Evolutionary conservation across 495 filamentous ascomycete genomes (phyloP).

Genomic region (Penicillium nucicola): DNA sequence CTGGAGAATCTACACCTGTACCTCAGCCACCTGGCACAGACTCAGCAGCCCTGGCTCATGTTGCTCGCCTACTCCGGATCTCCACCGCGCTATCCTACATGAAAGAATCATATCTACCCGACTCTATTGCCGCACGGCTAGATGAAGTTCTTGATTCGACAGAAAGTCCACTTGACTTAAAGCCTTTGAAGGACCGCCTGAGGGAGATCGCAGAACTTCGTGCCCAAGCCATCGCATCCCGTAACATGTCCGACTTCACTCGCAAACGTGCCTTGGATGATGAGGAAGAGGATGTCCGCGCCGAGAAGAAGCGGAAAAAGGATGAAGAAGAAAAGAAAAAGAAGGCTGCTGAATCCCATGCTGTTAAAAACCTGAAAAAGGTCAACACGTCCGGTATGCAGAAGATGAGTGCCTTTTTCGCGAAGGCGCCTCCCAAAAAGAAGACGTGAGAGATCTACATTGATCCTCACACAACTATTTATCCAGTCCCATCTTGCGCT

Average conservation of each 20-base stretch:
- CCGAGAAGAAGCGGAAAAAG: slow-evolving; percentile 61
- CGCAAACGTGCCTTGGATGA: slow-evolving; percentile 69
- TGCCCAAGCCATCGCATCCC: slow-evolving; percentile 62
- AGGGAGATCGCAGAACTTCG: slow-evolving; percentile 60
- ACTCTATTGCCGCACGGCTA: slow-evolving; percentile 46
- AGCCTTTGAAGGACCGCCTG: slow-evolving; percentile 64
- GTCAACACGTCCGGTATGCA: slow-evolving; percentile 90
- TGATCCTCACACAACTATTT: neutral
- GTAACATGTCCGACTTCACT: slow-evolving; percentile 67
- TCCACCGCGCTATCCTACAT: slow-evolving; percentile 76
- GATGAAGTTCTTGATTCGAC: slow-evolving; percentile 44
- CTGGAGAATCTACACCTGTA: slow-evolving; percentile 30
- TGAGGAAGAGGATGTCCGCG: slow-evolving; percentile 54
- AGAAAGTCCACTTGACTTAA: slow-evolving; percentile 60
- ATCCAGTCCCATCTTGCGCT: neutral
- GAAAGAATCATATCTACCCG: slow-evolving; percentile 64
- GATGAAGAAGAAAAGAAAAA: slow-evolving; percentile 76
- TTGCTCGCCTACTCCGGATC: slow-evolving; percentile 65
- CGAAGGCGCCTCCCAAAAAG: slow-evolving; percentile 54
- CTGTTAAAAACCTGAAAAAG: slow-evolving; percentile 76
- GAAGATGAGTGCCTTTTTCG: slow-evolving; percentile 95
- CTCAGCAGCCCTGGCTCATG: slow-evolving; percentile 37
- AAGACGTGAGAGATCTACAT: slow-evolving; percentile 24
- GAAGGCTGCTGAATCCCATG: slow-evolving; percentile 68
- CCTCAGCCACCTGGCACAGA: slow-evolving; percentile 30